These are phyloP conservation scores for Coemansia sp. DNA, from an alignment of 192 early-diverging fungal genomes.

Conservation along the genomic window DNA sequence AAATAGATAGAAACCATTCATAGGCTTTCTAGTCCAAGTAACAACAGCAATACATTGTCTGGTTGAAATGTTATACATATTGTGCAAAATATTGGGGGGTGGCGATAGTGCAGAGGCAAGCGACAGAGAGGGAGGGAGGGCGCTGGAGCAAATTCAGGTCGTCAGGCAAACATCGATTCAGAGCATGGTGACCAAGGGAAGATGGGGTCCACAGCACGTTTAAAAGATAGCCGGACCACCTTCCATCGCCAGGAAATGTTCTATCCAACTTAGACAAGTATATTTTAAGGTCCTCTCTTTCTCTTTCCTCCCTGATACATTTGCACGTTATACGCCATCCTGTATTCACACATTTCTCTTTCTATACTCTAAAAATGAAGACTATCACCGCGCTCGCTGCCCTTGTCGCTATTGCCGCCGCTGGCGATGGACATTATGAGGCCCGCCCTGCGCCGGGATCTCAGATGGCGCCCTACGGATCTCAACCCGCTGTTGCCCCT, in stretches of 20 bases:
- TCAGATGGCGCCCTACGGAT: conserved; percentile 8
- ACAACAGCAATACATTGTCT: neutral
- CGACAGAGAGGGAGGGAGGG: neutral
- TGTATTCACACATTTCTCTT: conserved; percentile 6
- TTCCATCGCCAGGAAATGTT: neutral
- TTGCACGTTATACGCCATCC: neutral
- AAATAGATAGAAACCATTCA: neutral
- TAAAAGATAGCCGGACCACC: conserved; percentile 2
- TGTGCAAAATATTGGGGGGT: conserved; percentile 5
- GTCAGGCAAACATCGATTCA: neutral
- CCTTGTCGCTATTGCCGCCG: conserved; percentile 42
- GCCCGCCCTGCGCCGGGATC: neutral
- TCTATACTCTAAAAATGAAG: conserved; percentile 24
- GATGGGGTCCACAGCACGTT: neutral
- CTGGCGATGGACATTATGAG: conserved; percentile 43
- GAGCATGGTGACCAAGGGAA: neutral
- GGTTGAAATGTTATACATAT: neutral
- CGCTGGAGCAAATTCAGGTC: conserved; percentile 2
- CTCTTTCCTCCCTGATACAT: neutral
- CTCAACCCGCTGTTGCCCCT: conserved; percentile 16
- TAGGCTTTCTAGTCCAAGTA: neutral
- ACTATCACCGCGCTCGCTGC: conserved; percentile 39
- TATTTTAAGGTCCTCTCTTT: neutral
- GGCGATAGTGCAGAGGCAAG: conserved; percentile 4
- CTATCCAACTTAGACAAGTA: neutral